phyloP scores from a whole-genome alignment of 73 alveolate species.

The Paramecium sonneborni region DNA sequence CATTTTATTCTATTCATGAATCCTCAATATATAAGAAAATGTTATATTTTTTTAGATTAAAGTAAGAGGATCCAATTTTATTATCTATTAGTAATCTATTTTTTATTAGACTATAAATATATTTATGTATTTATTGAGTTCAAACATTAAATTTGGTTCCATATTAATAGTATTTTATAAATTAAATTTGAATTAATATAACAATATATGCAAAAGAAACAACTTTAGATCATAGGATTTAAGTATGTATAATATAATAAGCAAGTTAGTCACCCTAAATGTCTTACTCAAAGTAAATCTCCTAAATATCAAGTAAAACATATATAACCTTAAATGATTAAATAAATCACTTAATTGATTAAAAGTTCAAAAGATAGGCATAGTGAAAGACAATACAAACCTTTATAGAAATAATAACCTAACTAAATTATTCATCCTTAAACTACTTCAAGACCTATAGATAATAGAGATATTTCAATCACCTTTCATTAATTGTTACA shows the following conservation, averaged over 20 bases:
- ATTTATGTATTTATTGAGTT: background rate
- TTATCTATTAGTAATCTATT: background rate
- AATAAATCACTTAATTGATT: conserved; percentile 18
- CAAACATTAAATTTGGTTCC: background rate
- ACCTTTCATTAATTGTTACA: conserved; percentile 27
- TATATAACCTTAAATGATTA: background rate
- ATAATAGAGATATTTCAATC: background rate
- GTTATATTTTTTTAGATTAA: too few relatives aligned
- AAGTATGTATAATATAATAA: background rate
- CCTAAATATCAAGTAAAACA: background rate
- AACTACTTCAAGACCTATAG: background rate
- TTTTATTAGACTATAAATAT: background rate
- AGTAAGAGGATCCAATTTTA: too few relatives aligned
- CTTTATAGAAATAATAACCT: background rate
- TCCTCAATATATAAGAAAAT: too few relatives aligned
- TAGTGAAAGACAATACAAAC: background rate
- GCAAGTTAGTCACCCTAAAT: conserved; percentile 41
- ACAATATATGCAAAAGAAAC: conserved; percentile 13
- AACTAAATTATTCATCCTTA: background rate
- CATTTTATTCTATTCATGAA: too few relatives aligned
- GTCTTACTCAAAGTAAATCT: conserved; percentile 52
- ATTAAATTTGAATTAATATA: conserved; percentile 29
- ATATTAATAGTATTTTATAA: background rate
- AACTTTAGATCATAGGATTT: background rate
- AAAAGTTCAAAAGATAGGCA: conserved; percentile 26